These are phyloP conservation scores for Tremellales sp. DNA, from an alignment of 1,284 basidiomycete genomes.

Conservation along the genomic window DNA sequence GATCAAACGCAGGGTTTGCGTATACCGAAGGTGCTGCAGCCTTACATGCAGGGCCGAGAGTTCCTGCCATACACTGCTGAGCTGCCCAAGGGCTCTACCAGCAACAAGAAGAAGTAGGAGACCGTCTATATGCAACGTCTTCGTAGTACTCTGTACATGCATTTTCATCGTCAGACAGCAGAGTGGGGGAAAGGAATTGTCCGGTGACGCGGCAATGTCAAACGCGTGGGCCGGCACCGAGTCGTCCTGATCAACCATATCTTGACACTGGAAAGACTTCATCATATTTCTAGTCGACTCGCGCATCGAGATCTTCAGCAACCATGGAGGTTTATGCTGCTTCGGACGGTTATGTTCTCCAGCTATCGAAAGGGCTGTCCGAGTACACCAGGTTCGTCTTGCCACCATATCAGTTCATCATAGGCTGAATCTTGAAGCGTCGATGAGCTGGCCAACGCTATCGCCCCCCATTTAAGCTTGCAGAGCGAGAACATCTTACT, in stretches of 20 bases:
- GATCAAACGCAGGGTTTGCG: slow-evolving; percentile 62
- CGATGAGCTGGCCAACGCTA: slow-evolving; percentile 30
- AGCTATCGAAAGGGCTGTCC: slow-evolving; percentile 23
- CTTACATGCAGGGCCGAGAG: slow-evolving; percentile 93
- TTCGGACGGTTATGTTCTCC: slow-evolving; percentile 36
- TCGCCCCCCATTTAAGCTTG: slow-evolving; percentile 21
- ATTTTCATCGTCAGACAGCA: too few relatives aligned
- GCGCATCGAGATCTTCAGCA: too few relatives aligned
- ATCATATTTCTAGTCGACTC: too few relatives aligned
- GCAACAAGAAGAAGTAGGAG: slow-evolving; percentile 29
- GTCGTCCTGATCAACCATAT: too few relatives aligned
- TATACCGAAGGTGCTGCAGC: slow-evolving; percentile 81
- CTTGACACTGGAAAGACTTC: too few relatives aligned
- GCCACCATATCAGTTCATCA: not conserved
- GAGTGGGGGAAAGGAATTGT: not conserved
- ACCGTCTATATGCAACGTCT: too few relatives aligned
- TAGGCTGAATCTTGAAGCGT: slow-evolving; percentile 20
- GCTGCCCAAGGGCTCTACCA: slow-evolving; percentile 40
- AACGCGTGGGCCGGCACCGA: not conserved
- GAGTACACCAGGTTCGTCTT: slow-evolving; percentile 38
- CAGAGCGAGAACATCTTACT: slow-evolving; percentile 33
- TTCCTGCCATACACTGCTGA: slow-evolving; percentile 71
- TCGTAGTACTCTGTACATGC: too few relatives aligned
- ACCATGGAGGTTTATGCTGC: slow-evolving; percentile 43
- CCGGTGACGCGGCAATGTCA: not conserved